A percentile compares a stretch with the other conserved stretches of the same genome.
These are phyloP conservation scores for Panaeolus cyanescens DNA, from an alignment of 768 basidiomycete species.

Conservation along the genomic window DNA sequence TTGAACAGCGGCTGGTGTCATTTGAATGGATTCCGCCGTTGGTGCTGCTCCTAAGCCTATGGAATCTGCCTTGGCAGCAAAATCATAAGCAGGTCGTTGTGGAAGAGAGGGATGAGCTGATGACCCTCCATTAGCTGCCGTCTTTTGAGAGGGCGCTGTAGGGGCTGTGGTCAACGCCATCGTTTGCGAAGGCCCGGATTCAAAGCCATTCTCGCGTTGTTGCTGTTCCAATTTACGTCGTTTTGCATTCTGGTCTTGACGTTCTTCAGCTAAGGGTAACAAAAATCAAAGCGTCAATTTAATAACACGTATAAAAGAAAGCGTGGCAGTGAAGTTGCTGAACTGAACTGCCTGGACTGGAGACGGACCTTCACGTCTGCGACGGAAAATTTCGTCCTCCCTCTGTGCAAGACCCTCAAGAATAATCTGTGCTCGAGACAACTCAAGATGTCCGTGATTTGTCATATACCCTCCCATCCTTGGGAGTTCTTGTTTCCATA, in stretches of 20 bases:
- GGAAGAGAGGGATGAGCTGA: slow-evolving; percentile 63
- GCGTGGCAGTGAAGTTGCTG: slow-evolving; percentile 8
- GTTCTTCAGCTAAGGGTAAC: slow-evolving; percentile 77
- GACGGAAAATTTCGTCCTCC: slow-evolving; percentile 95
- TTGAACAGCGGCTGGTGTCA: slow-evolving; percentile 62
- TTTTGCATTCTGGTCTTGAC: slow-evolving; percentile 91
- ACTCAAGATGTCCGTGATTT: slow-evolving; percentile 86
- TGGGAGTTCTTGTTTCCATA: slow-evolving; percentile 92
- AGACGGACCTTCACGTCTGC: slow-evolving; percentile 85
- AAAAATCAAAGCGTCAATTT: slow-evolving; percentile 28
- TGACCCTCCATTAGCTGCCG: slow-evolving; percentile 20
- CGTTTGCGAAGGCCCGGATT: slow-evolving; percentile 48
- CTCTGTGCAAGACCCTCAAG: slow-evolving; percentile 91
- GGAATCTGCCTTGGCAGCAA: slow-evolving; percentile 76
- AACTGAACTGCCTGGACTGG: slow-evolving; percentile 2
- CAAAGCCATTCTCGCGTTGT: slow-evolving; percentile 37
- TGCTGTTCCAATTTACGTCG: slow-evolving; percentile 72
- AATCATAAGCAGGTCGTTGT: slow-evolving; percentile 63
- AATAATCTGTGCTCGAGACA: slow-evolving; percentile 88
- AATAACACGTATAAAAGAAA: slow-evolving; percentile 18
- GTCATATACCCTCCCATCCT: slow-evolving; percentile 98
- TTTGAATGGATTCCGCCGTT: slow-evolving; percentile 57
- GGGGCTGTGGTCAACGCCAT: slow-evolving; percentile 50
- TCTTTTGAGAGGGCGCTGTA: slow-evolving; percentile 36
- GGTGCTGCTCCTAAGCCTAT: slow-evolving; percentile 71